These are phyloP conservation scores for Aphanomyces astaci DNA, from an alignment of 352 stramenopile species.

Conservation along the genomic window DNA sequence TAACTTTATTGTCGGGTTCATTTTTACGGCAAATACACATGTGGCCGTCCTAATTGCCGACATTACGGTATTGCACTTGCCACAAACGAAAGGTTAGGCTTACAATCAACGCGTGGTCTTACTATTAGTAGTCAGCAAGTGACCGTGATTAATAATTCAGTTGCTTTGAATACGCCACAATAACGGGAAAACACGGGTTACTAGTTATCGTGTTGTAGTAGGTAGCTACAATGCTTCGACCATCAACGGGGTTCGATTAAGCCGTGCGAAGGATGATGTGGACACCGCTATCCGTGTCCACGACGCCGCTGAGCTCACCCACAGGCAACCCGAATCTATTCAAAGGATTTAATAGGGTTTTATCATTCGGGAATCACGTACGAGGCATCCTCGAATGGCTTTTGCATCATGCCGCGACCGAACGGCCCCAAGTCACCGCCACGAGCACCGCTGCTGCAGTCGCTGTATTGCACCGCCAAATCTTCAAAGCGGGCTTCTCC, in stretches of 20 bases:
- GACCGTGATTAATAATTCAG: too few relatives aligned
- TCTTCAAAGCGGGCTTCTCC: constrained; percentile 71
- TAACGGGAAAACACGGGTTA: too few relatives aligned
- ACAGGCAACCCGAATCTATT: constrained; percentile 83
- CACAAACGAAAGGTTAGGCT: too few relatives aligned
- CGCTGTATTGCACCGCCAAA: constrained; percentile 72
- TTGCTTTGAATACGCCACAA: too few relatives aligned
- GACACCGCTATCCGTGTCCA: constrained; percentile 93
- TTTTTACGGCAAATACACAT: too few relatives aligned
- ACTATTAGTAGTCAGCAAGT: too few relatives aligned
- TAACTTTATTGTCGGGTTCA: too few relatives aligned
- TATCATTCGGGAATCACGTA: constrained; percentile 22
- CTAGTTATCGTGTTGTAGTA: too few relatives aligned
- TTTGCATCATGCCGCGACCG: constrained; percentile 85
- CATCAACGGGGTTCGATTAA: constrained; percentile 35
- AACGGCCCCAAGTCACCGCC: constrained; percentile 89
- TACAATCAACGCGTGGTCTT: too few relatives aligned
- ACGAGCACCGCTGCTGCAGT: constrained; percentile 70
- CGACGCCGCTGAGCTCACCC: constrained; percentile 90
- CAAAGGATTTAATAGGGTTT: neutral
- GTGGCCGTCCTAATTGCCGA: too few relatives aligned
- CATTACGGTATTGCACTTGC: too few relatives aligned
- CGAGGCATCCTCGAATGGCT: constrained; percentile 86
- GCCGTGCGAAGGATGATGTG: constrained; percentile 95
- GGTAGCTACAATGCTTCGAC: too few relatives aligned